Conservation (phyloP, 176 grass and related monocot genomes). For the Carex parvula region DNA sequence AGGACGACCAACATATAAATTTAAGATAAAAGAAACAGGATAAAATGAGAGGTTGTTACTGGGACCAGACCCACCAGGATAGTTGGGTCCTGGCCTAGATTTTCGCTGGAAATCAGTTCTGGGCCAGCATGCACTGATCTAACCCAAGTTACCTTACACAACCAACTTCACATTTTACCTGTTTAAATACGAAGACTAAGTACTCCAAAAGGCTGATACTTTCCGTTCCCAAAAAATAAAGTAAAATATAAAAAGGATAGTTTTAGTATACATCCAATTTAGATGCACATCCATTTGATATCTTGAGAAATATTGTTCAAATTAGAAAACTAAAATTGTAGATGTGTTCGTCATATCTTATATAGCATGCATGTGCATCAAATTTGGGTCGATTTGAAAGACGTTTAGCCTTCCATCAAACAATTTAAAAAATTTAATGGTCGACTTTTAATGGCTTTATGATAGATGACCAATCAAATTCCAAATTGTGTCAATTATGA, state of each 20-base stretch:
- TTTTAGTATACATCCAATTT: background rate
- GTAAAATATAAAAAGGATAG: background rate
- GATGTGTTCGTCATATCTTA: background rate
- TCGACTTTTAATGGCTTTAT: background rate
- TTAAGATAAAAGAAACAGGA: slow-evolving; percentile 17
- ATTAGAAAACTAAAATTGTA: background rate
- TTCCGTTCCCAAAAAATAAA: background rate
- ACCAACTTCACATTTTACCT: background rate
- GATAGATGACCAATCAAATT: background rate
- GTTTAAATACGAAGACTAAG: background rate
- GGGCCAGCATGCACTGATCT: slow-evolving; percentile 1
- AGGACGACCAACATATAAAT: slow-evolving; percentile 19
- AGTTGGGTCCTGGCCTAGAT: background rate
- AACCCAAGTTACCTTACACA: background rate
- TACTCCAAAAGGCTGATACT: background rate
- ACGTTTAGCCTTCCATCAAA: background rate
- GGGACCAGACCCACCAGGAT: background rate
- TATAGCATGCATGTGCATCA: background rate
- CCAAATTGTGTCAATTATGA: background rate
- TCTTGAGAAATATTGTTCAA: background rate
- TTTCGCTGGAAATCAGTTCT: background rate
- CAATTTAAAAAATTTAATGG: background rate
- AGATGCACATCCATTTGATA: background rate
- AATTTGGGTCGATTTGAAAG: background rate
- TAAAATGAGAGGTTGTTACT: slow-evolving; percentile 15